These are phyloP conservation scores for Aspergillus sp. DNA, from an alignment of 2,329 filamentous ascomycete genomes.

Conservation along the genomic window DNA sequence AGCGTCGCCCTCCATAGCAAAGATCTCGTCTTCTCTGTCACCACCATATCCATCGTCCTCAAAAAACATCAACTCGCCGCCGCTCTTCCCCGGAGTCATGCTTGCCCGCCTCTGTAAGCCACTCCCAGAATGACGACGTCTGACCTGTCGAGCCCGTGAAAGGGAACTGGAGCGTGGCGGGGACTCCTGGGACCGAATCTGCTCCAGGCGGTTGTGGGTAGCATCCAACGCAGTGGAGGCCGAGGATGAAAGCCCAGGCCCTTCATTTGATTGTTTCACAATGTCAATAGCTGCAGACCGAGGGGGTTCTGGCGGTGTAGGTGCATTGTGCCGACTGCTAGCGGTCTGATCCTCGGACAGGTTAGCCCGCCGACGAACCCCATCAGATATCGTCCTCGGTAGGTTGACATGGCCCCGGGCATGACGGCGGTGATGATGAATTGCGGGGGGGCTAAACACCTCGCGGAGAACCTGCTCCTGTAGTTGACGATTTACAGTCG, in stretches of 20 bases:
- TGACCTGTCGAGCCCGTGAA: conserved; percentile 30
- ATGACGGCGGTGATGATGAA: conserved; percentile 75
- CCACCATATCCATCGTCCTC: conserved; percentile 84
- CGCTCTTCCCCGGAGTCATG: conserved; percentile 64
- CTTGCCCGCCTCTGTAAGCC: conserved; percentile 74
- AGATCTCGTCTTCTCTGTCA: conserved; percentile 70
- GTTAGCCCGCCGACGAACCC: conserved; percentile 30
- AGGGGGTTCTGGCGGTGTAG: conserved; percentile 18
- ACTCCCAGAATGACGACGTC: conserved; percentile 81
- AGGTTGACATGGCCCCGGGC: conserved; percentile 62
- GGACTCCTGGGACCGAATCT: conserved; percentile 33
- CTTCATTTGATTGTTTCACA: conserved; percentile 21
- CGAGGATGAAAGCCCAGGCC: conserved; percentile 33
- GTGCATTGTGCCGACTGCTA: conserved; percentile 18
- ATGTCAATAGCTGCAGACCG: conserved; percentile 29
- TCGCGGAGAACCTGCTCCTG: conserved; percentile 91
- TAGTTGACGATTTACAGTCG: conserved; percentile 81
- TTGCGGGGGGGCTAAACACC: conserved; percentile 80
- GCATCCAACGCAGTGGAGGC: conserved; percentile 38
- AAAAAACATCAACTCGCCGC: conserved; percentile 85
- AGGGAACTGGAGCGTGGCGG: conserved; percentile 45
- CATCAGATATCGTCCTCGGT: conserved; percentile 45
- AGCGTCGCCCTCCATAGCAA: conserved; percentile 63
- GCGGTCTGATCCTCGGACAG: conserved; percentile 32
- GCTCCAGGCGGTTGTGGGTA: conserved; percentile 31